A percentile compares a stretch with the other conserved stretches of the same genome.
Conservation (phyloP, 108 stramenopile species). For the Cyclostephanos invisitatus region DNA sequence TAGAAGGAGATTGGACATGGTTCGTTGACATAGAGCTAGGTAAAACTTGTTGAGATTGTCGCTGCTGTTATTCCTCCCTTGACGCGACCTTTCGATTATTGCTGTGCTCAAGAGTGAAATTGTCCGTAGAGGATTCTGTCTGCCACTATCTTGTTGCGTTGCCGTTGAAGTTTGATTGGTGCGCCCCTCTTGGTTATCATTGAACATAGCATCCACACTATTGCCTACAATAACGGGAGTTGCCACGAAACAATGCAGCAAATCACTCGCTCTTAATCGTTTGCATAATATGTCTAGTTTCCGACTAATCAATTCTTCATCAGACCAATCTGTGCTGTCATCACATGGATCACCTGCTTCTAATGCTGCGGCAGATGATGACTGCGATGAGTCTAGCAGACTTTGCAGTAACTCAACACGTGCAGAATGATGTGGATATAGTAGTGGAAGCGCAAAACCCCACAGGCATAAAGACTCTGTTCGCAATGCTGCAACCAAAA, state of each 20-base stretch:
- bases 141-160: background rate
- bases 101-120: slow-evolving; percentile 30
- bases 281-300: slow-evolving; percentile 68
- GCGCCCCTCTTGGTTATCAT: background rate
- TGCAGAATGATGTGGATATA: slow-evolving; percentile 50
- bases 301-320: slow-evolving; percentile 28
- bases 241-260: slow-evolving; percentile 60
- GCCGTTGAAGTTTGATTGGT: background rate
- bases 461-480: slow-evolving; percentile 60
- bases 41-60: slow-evolving; percentile 45
- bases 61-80: background rate
- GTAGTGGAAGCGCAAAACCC: slow-evolving; percentile 67
- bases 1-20: slow-evolving; percentile 54
- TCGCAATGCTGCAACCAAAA: slow-evolving; percentile 51
- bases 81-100: background rate
- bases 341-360: background rate
- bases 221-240: slow-evolving; percentile 15
- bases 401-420: slow-evolving; percentile 49
- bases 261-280: slow-evolving; percentile 67
- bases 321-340: slow-evolving; percentile 29
- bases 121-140: slow-evolving; percentile 8
- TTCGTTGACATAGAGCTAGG: slow-evolving; percentile 66
- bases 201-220: background rate
- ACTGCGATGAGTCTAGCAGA: slow-evolving; percentile 4
- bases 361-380: slow-evolving; percentile 16